A percentile compares a stretch with the other conserved stretches of the same genome.
Conservation (phyloP, 1,284 basidiomycete species). For the Xerocomus cyaneibrunnescens region DNA sequence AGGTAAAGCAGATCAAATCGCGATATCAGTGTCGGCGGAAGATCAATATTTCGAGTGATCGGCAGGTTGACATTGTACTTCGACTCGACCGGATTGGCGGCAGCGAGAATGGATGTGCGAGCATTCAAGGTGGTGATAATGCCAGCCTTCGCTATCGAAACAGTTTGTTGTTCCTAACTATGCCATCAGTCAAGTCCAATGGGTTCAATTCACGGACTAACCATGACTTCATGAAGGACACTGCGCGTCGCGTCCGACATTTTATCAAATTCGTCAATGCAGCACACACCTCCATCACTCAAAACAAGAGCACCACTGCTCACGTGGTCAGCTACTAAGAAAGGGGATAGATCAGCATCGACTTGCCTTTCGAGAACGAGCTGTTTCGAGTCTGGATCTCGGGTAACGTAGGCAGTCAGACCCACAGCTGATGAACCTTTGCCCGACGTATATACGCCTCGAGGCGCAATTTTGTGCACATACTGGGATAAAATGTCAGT, state of each 20-base stretch:
- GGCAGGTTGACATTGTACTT: slow-evolving; percentile 92
- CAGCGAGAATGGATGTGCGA: slow-evolving; percentile 94
- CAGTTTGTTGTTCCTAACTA: slow-evolving; percentile 93
- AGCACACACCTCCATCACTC: slow-evolving; percentile 97
- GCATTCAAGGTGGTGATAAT: slow-evolving; percentile 99
- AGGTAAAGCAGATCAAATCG: slow-evolving; percentile 98
- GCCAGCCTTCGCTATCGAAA: slow-evolving; percentile 99
- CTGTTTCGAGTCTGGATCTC: slow-evolving; percentile 97
- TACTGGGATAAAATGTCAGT: slow-evolving; percentile 55
- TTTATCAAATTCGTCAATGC: slow-evolving; percentile 99
- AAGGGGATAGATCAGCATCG: neutral
- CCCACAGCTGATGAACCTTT: slow-evolving; percentile 98
- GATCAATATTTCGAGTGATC: slow-evolving; percentile 85
- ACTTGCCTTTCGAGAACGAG: slow-evolving; percentile 90
- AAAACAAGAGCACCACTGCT: slow-evolving; percentile 91
- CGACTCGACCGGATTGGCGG: slow-evolving; percentile 95
- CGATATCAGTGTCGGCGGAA: slow-evolving; percentile 96
- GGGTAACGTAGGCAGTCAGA: slow-evolving; percentile 96
- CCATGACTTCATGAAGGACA: slow-evolving; percentile 99
- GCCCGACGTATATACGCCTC: slow-evolving; percentile 95
- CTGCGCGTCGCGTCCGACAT: slow-evolving; percentile 97
- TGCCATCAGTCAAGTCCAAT: slow-evolving; percentile 6
- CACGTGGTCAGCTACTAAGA: slow-evolving; percentile 2
- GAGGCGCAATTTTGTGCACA: slow-evolving; percentile 97
- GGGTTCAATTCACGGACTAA: slow-evolving; percentile 36